Base-by-base conservation (phyloP, 1,139 yeast species). In the Scheffersomyces parashehatae region DNA sequence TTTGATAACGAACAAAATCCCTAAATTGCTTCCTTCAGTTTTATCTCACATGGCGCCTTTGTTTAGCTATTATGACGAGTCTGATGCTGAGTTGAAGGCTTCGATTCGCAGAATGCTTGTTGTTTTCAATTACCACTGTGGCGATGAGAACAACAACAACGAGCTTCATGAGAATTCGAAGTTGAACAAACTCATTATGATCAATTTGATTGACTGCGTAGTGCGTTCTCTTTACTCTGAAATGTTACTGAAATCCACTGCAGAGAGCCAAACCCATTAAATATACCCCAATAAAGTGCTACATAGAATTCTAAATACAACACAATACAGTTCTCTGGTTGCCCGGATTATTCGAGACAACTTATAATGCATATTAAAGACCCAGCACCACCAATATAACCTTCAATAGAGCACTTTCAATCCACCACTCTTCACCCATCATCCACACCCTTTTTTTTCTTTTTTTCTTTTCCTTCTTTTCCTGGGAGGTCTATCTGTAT, bases 191-290 rank as follows among this genome's bases (percentile, higher is more conserved):
- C 56, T 70, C 37, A 54, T 72, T 11, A 50, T 65, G 11, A 50
- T 70, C 13, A 53, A 63, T 33, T 37, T 68, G 11, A 34, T 73
- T 14, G 79, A 73, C 49, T 56, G 57, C 39, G 35, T 68, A 16
- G 46, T 62, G 37, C 59, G 59, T 40, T 55, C 58, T 34, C 42
- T 68, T 35, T 69, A 65, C 48, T 66, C 65, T 4, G 71, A 67
- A 39, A 42, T 63, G 9, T 20, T 20, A 20, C 8, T 20, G 26
- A 20, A 20, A 6, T 20, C 26, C 8, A 5, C 26, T 20, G 26
- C 8, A 20, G 26, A 20, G 26, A 6, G 8, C 7, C 26, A 20
- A 20, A 20, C 3, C 26, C 26, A 5, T 20, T 20, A 20, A 8
- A 20, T 20, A 5, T 5, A 20, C 26, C 6, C 5, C 20, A 20